Evolutionary conservation across 345 rosid species (phyloP), one percentile per base, ranked within the genome.

Genomic region (Aethionema arabicum): DNA sequence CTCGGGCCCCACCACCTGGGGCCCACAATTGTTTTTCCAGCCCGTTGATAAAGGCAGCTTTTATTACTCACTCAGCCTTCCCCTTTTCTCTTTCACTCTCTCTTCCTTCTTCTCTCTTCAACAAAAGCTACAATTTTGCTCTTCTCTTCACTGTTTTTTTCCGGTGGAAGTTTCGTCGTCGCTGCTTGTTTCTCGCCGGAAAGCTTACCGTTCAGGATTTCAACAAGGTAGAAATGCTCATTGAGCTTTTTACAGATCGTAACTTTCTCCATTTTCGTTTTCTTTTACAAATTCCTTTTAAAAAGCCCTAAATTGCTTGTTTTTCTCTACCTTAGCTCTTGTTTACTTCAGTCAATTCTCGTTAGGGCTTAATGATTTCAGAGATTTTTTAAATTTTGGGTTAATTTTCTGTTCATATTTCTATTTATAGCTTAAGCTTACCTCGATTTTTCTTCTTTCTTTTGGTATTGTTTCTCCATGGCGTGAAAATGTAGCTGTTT

Each of bases 41-140:
- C 74, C 62, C 74, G 69, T 63, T 63, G 69, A 70, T 63, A 63
- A 63, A 70, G 52, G 64, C 74, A 53, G 67, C 63, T 63, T 70
- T 70, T 63, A 63, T 56, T 56, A 60, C 67, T 30, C 60, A 60
- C 67, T 30, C 60, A 35, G 43, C 66, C 37, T 51, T 43, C 40
- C 27, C 32, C 46, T 68, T 60, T 60, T 68, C 55, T 68, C 67
- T 68, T 52, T 60, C 73, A 68, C 73, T 68, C 27, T 21, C 4
- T 52, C n/a, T 36, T 3, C 27, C 4, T 8, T 12, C 8, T 27
- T 41, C 13, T 32, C 32, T 39, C 7, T 41, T 67, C 52, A 21
- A 21, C 27, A 21, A 21, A 21, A 21, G 27, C 27, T 21, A n/a
- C 45, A 39, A 35, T 30, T 11, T 56, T 30, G 15, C 36, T 12